phyloP scores from a whole-genome alignment of 345 rosid species.

The Eucalyptus curtisii region DNA sequence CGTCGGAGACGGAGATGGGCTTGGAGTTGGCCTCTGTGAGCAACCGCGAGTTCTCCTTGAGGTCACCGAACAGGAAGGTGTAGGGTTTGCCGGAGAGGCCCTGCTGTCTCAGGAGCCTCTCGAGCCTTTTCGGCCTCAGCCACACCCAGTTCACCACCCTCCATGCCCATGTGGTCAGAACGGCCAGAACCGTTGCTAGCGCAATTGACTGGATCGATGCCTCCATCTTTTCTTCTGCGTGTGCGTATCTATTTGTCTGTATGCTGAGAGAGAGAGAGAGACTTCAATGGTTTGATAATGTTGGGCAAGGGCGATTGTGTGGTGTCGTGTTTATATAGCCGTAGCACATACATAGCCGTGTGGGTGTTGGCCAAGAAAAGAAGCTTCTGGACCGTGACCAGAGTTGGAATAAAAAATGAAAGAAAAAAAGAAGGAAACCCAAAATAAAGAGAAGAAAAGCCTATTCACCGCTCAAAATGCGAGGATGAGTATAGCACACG shows the following conservation, averaged over 20 bases:
- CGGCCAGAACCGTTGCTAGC: background rate
- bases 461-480: background rate
- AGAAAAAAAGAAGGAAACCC: background rate
- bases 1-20: background rate
- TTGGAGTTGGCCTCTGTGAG: background rate
- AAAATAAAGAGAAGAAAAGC: background rate
- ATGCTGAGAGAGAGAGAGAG: background rate
- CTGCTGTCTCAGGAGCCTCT: conserved; percentile 8
- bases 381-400: background rate
- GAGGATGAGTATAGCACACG: background rate
- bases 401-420: background rate
- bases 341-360: background rate
- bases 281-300: background rate
- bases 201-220: background rate
- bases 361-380: background rate
- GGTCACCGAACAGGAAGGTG: background rate
- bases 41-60: background rate
- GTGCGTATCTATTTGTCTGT: background rate
- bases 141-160: conserved; percentile 12
- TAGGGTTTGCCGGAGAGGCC: conserved; percentile 8
- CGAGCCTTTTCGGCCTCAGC: conserved; percentile 17
- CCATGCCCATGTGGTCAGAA: background rate
- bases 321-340: background rate
- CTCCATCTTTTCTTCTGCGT: background rate
- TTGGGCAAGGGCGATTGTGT: background rate